Evolutionary conservation across 176 grass and related monocot genomes (phyloP).

Genomic region (Phragmites australis): DNA sequence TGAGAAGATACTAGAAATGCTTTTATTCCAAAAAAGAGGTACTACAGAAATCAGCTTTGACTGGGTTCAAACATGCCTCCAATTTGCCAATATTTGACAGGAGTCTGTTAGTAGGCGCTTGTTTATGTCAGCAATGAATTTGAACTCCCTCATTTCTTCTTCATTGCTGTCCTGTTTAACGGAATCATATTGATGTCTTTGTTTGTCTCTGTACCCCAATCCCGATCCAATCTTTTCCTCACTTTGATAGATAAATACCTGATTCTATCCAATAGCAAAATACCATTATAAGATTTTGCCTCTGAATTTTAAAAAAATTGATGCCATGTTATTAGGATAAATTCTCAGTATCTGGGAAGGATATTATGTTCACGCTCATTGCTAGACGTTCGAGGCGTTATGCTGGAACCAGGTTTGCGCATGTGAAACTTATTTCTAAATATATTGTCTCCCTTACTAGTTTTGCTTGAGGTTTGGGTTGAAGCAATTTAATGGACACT

Average conservation of each 20-base stretch:
- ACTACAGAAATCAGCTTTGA: not conserved
- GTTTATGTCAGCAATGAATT: not conserved
- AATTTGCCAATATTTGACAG: not conserved
- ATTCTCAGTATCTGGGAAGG: conserved; percentile 70
- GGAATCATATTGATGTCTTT: conserved; percentile 12
- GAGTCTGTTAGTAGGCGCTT: not conserved
- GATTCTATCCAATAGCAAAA: not conserved
- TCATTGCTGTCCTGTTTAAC: conserved; percentile 1
- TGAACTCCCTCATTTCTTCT: conserved; percentile 9
- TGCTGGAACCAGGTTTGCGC: conserved; percentile 84
- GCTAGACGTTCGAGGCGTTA: conserved; percentile 86
- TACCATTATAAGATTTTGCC: not conserved
- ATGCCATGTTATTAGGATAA: conserved; percentile 65
- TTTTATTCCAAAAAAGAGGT: not conserved
- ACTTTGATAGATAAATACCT: not conserved
- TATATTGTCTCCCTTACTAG: conserved; percentile 7
- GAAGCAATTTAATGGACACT: conserved; percentile 9
- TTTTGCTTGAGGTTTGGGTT: conserved; percentile 4
- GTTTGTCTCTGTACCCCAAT: not conserved
- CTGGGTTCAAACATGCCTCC: not conserved
- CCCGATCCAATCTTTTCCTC: not conserved
- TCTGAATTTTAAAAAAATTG: not conserved
- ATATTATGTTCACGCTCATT: conserved; percentile 81
- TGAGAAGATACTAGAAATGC: not conserved
- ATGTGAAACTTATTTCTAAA: conserved; percentile 19